phyloP scores from a whole-genome alignment of 139 green algal species.

The Coelastrella sp. region DNA sequence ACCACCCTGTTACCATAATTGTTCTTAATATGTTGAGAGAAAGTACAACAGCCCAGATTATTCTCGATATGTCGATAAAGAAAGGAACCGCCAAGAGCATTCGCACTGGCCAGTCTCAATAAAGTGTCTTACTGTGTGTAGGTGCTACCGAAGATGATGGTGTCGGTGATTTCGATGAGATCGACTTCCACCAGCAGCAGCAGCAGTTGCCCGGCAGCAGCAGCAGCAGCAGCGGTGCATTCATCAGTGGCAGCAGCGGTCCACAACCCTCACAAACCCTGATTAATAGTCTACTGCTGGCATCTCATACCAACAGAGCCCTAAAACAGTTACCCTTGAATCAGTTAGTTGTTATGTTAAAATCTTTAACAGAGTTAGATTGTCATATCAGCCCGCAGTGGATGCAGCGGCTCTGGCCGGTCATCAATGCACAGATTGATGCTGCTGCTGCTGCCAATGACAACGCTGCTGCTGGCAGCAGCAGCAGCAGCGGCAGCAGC shows the following conservation, averaged over 20 bases:
- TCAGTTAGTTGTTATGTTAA: conserved; percentile 36
- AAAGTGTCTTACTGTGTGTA: too few species aligned
- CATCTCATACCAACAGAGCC: conserved; percentile 16
- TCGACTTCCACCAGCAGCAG: conserved; percentile 27
- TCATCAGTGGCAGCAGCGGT: conserved; percentile 5
- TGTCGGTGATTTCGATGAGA: background rate
- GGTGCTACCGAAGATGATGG: background rate
- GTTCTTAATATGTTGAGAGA: too few species aligned
- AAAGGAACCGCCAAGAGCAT: too few species aligned
- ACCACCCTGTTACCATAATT: too few species aligned
- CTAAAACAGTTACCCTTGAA: conserved; percentile 9
- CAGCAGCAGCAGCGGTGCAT: background rate
- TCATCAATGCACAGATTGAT: conserved; percentile 14
- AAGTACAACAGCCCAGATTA: too few species aligned
- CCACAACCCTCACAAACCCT: background rate
- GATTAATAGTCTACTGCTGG: conserved; percentile 23
- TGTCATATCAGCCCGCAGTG: background rate
- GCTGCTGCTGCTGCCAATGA: conserved; percentile 4
- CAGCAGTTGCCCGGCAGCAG: background rate
- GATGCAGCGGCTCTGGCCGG: conserved; percentile 29
- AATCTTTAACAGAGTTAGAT: conserved; percentile 3
- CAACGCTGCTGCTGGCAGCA: background rate
- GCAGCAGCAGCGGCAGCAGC: conserved; percentile 4
- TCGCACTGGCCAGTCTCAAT: too few species aligned
- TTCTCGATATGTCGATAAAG: too few species aligned